Evolutionary conservation across 2,329 filamentous ascomycete genomes (phyloP), one percentile per base, ranked within the genome.

Genomic region (Colletotrichum sp.): DNA sequence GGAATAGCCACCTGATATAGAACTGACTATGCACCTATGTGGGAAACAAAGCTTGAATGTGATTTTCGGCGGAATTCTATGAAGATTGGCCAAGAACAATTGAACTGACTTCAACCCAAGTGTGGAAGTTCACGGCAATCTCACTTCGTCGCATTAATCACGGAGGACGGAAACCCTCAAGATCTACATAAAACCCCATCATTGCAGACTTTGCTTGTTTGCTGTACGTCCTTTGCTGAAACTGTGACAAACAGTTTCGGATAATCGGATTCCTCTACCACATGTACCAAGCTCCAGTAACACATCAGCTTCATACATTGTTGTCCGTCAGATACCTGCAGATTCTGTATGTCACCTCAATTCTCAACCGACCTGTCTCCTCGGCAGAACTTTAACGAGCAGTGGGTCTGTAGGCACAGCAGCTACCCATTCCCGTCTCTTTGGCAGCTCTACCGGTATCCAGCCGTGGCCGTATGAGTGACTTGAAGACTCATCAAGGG

Each of bases 401-500:
- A 71, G 59, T 3, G 66, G 28, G 12, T 34, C 57, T 8, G 39
- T 71, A 24, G 49, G 66, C 7, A 78, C 78, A 10, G 80, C 78
- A 6, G 78, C 78, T 7, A 81, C 80, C 80, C 79, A 81, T 55
- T 81, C 78, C 18, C 66, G 44, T 30, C 80, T 68, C 24, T 49
- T 66, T 2, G 80, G 79, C 12, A 81, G 70, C 39, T 76, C 21
- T 3, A 82, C 70, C 9, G 65, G 73, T 55, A 30, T 70, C 81
- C 76, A 80, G 26, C 70, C 68, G 69, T 16, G 49, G 18, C 52
- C 44, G 62, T 12, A 39, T 12, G 6, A 59, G 3, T 28, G 32
- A 15, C 59, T 15, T 13, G 13, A 7, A 5, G 21, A 8, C 8
- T 26, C 39, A 7, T 60, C 21, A 8, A 18, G 30, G 18, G 18